Evolutionary conservation across 2,329 filamentous ascomycete genomes (phyloP), one percentile per base, ranked within the genome.

Genomic region (Chaetomium strumarium): DNA sequence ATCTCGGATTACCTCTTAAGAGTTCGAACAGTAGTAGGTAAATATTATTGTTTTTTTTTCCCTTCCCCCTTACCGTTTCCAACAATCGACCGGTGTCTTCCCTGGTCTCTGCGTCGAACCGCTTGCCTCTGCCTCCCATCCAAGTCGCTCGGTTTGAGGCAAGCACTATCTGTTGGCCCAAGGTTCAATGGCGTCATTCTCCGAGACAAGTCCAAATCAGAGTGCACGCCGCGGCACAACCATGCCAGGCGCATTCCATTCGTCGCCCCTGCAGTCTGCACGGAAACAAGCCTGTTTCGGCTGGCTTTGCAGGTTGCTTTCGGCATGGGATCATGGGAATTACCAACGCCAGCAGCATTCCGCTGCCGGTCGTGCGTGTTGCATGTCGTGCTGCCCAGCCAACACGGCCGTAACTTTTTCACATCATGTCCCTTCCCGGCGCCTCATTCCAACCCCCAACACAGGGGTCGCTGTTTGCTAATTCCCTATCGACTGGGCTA

Each of bases 171-270:
- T 24, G 24, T 24, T 24, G 4, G 24, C 7, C 24, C 24, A 7
- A 34, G 20, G 39, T 36, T 40, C 34, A 38, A 49, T 53, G 52
- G 49, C 53, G 51, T 58, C 49, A 56, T 55, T n/a, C 36, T 38
- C 30, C 53, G 49, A 54, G 48, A n/a, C 47, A 16, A 40, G 34
- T 17, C 34, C 34, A 43, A 49, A 24, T 24, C 24, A 24, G 7
- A 24, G 7, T 24, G 24, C 24, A 7, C 24, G 24, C 24, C 4
- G 24, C 4, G 24, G 7, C 33, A 34, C 31, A 7, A 33, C 8
- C 31, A 12, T 12, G 12, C 31, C 12, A 12, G 29, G 9, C 30
- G 44, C 31, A 33, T 48, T 43, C 45, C 45, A 38, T 30, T 33
- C 40, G 19, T 12, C 36, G 29, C 3, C 41, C 36, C 24, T 44